phyloP scores from a whole-genome alignment of 108 stramenopile species.

The Nannochloropsis granulata region DNA sequence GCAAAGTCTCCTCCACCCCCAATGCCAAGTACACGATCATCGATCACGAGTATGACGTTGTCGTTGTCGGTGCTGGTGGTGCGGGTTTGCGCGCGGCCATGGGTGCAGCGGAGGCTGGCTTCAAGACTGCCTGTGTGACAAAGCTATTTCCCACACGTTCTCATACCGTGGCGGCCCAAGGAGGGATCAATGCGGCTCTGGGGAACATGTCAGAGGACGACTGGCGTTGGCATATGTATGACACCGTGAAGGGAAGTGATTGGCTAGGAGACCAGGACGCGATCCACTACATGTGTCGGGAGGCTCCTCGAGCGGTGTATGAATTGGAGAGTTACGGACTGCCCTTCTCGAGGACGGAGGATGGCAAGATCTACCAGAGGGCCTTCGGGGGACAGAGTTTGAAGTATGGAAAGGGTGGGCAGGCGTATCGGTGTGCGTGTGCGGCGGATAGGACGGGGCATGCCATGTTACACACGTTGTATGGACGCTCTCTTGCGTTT shows the following conservation, averaged over 20 bases:
- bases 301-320: constrained; percentile 60
- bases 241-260: constrained; percentile 97
- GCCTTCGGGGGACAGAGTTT: constrained; percentile 96
- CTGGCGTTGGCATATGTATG: constrained; percentile 99
- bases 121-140: constrained; percentile 98
- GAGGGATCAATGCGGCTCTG: constrained; percentile 98
- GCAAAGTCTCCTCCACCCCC: not conserved
- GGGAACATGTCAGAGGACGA: constrained; percentile 92
- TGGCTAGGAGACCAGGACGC: constrained; percentile 99
- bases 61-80: constrained; percentile 97
- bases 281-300: constrained; percentile 99
- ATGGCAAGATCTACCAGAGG: constrained; percentile 98
- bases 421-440: constrained; percentile 83
- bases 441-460: constrained; percentile 99
- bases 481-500: constrained; percentile 93
- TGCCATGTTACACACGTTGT: constrained; percentile 98
- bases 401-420: constrained; percentile 94
- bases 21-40: constrained; percentile 22
- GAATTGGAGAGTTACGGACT: constrained; percentile 85
- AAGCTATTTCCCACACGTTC: constrained; percentile 97
- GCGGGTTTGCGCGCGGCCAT: constrained; percentile 94
- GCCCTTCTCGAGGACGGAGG: constrained; percentile 82
- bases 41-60: constrained; percentile 94
- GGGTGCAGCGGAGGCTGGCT: constrained; percentile 91
- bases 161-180: constrained; percentile 99